A percentile compares a stretch with the other conserved stretches of the same genome.
These are phyloP conservation scores for Nakazawaea siamensis DNA, from an alignment of 805 yeast genomes.

Conservation along the genomic window DNA sequence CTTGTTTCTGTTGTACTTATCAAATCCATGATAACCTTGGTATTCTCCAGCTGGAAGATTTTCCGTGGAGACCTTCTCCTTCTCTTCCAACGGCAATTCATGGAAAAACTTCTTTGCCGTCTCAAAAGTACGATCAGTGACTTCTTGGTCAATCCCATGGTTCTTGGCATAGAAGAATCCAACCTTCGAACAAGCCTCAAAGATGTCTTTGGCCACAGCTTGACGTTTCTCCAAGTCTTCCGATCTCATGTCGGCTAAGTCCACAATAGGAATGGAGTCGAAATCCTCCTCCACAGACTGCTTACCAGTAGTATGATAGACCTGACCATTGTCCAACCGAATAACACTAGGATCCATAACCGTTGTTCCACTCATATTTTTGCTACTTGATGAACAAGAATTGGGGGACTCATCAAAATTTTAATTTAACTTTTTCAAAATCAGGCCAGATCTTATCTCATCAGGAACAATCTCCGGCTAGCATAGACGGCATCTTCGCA, in stretches of 20 bases:
- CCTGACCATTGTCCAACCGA: constrained; percentile 3
- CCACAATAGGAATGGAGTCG: constrained; percentile 13
- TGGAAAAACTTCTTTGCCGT: constrained; percentile 12
- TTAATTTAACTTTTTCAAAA: too few species aligned
- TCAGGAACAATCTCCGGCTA: too few species aligned
- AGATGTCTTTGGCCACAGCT: constrained; percentile 15
- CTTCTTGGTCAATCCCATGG: constrained; percentile 16
- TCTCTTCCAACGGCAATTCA: constrained; percentile 16
- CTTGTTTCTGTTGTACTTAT: constrained; percentile 14
- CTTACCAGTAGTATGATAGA: not conserved
- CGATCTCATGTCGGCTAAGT: constrained; percentile 9
- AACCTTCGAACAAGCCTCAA: constrained; percentile 15
- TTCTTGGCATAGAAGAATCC: constrained; percentile 20
- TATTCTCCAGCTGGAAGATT: constrained; percentile 15
- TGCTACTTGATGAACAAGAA: too few species aligned
- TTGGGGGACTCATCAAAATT: too few species aligned
- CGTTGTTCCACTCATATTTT: not conserved
- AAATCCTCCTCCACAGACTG: constrained; percentile 3
- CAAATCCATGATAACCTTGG: constrained; percentile 18
- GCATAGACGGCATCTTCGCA: too few species aligned
- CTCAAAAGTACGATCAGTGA: constrained; percentile 9
- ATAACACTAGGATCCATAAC: not conserved
- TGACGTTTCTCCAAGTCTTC: constrained; percentile 10
- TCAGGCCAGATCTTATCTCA: too few species aligned
- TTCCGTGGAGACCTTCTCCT: constrained; percentile 19